These are phyloP conservation scores for Cryphonectria radicalis DNA, from an alignment of 2,329 filamentous ascomycete genomes.

Conservation along the genomic window DNA sequence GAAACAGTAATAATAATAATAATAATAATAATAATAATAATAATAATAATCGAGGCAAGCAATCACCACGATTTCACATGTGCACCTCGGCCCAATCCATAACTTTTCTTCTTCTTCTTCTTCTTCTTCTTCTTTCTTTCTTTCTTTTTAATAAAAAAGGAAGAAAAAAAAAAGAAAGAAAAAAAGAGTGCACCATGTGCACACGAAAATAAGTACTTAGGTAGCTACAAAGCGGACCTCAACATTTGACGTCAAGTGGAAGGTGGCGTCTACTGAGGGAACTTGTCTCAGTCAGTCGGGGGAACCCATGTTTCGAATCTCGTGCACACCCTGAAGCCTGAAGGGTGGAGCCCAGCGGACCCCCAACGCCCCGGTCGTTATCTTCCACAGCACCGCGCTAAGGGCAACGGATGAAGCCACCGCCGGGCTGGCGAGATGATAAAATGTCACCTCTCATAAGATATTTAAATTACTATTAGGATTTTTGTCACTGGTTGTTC, in stretches of 20 bases:
- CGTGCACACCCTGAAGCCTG: background rate
- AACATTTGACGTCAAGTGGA: background rate
- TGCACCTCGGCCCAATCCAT: background rate
- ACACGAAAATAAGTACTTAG: background rate
- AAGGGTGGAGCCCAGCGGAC: background rate
- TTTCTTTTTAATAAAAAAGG: background rate
- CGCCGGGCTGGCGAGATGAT: background rate
- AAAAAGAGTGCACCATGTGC: no score
- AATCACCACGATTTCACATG: background rate
- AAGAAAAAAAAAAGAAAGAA: no score
- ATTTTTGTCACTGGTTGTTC: background rate
- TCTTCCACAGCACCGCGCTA: background rate
- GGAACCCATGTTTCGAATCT: background rate
- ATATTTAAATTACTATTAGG: background rate
- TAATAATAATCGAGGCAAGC: background rate
- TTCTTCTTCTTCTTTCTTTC: background rate
- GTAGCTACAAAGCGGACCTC: background rate
- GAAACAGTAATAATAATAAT: no score
- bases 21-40: no score
- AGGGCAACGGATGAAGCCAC: background rate
- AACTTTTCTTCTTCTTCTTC: background rate
- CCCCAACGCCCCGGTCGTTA: background rate
- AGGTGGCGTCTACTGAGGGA: background rate
- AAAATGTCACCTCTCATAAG: background rate
- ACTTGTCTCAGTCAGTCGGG: conserved; percentile 6